Conservation (phyloP, 2,329 filamentous ascomycete genomes). For the Talaromyces pinophilus region DNA sequence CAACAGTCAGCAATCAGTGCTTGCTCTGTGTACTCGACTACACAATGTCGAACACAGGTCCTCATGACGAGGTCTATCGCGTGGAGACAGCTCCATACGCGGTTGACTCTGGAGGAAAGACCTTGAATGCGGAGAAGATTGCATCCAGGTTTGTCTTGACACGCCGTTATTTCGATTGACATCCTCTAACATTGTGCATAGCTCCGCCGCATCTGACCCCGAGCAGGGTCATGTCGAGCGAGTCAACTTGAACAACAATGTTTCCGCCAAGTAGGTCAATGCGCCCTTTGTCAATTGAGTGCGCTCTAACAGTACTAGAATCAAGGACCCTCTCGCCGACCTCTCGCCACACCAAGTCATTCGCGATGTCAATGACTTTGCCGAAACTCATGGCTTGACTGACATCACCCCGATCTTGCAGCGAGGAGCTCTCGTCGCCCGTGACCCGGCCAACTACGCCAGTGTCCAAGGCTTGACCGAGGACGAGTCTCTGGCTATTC, state of each 20-base stretch:
- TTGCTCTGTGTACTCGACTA: neutral
- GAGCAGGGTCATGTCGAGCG: slow-evolving; percentile 28
- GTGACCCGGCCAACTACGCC: slow-evolving; percentile 51
- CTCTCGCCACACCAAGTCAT: slow-evolving; percentile 42
- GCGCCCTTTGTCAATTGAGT: neutral
- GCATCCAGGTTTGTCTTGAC: neutral
- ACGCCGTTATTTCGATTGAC: neutral
- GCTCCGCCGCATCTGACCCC: slow-evolving; percentile 12
- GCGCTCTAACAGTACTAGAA: slow-evolving; percentile 32
- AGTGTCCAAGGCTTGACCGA: slow-evolving; percentile 46
- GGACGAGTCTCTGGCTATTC: slow-evolving; percentile 45
- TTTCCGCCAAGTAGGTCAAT: slow-evolving; percentile 30
- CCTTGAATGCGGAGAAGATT: neutral
- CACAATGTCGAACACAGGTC: slow-evolving; percentile 10
- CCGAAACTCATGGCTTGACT: slow-evolving; percentile 42
- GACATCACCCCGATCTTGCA: slow-evolving; percentile 47
- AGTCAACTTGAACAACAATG: slow-evolving; percentile 32
- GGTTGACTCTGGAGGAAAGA: neutral
- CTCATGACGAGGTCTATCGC: neutral
- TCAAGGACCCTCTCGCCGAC: slow-evolving; percentile 50
- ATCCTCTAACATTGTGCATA: neutral
- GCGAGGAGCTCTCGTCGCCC: slow-evolving; percentile 54
- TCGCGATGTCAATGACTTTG: slow-evolving; percentile 47
- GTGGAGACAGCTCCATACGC: neutral
- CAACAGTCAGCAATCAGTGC: neutral